These are phyloP conservation scores for Leptographium wingfieldii DNA, from an alignment of 2,329 filamentous ascomycete genomes.

Conservation along the genomic window DNA sequence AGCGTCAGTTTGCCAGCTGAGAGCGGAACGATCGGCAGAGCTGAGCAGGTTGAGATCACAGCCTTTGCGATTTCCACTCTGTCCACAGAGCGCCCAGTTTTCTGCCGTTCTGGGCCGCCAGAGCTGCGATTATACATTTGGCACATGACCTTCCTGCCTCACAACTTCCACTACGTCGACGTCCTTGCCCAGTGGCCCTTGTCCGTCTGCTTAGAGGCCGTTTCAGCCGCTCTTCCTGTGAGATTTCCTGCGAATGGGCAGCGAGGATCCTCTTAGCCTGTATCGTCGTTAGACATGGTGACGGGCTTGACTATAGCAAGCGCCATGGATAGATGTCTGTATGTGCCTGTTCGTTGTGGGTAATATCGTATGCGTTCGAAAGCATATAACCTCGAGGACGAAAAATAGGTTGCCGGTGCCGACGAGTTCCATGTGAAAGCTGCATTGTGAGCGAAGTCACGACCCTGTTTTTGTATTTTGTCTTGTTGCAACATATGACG, in stretches of 20 bases:
- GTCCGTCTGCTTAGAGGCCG: conserved; percentile 20
- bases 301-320: background rate
- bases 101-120: no score
- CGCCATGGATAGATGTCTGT: background rate
- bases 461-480: background rate
- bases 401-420: background rate
- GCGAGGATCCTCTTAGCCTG: background rate
- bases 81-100: no score
- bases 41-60: background rate
- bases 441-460: background rate
- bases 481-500: background rate
- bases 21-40: background rate
- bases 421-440: background rate
- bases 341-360: no score
- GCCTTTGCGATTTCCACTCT: no score
- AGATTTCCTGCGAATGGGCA: background rate
- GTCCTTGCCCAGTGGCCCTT: conserved; percentile 5
- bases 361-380: background rate
- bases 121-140: background rate
- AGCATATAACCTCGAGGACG: background rate
- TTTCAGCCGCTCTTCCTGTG: conserved; percentile 15
- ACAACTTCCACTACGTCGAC: background rate
- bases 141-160: background rate
- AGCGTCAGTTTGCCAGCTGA: background rate
- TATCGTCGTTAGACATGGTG: background rate